These are phyloP conservation scores for Candida methanosorbosa DNA, from an alignment of 805 yeast genomes.

Conservation along the genomic window DNA sequence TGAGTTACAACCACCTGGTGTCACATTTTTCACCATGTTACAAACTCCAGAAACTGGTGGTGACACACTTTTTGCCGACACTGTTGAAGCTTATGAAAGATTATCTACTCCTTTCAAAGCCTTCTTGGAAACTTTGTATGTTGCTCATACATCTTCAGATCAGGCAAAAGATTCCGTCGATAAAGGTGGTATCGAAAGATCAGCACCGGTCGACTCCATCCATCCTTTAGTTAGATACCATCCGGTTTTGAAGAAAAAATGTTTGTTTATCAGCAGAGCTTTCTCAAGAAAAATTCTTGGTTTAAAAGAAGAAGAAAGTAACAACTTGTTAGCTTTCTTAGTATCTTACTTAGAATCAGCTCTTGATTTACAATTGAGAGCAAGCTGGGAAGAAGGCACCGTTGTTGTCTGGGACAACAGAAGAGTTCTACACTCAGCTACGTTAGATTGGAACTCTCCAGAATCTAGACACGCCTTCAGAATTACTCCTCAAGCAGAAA, in stretches of 20 bases:
- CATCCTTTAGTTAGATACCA: conserved; percentile 70
- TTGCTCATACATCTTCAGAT: conserved; percentile 59
- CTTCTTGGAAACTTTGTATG: conserved; percentile 52
- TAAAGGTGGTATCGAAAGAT: conserved; percentile 58
- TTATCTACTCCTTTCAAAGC: conserved; percentile 58
- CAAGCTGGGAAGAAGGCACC: conserved; percentile 61
- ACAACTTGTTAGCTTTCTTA: conserved; percentile 48
- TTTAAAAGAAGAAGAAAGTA: conserved; percentile 64
- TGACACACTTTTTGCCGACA: conserved; percentile 73
- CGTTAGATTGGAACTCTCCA: conserved; percentile 63
- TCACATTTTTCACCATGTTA: conserved; percentile 53
- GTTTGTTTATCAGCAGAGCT: conserved; percentile 46
- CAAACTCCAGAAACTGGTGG: conserved; percentile 59
- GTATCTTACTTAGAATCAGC: conserved; percentile 40
- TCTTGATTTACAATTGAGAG: conserved; percentile 60
- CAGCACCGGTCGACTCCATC: conserved; percentile 49
- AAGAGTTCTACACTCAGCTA: conserved; percentile 58
- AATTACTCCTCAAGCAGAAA: conserved; percentile 65
- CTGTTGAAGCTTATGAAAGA: conserved; percentile 61
- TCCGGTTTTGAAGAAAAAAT: conserved; percentile 61
- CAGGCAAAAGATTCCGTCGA: conserved; percentile 52
- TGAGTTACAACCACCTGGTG: conserved; percentile 61
- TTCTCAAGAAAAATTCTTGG: conserved; percentile 65
- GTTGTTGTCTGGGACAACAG: conserved; percentile 80
- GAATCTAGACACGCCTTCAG: conserved; percentile 66